Percentiles rank a stretch among this genome's conserved stretches.
These are phyloP conservation scores for Taiozyma onychis DNA, from an alignment of 1,139 yeast species.

Conservation along the genomic window DNA sequence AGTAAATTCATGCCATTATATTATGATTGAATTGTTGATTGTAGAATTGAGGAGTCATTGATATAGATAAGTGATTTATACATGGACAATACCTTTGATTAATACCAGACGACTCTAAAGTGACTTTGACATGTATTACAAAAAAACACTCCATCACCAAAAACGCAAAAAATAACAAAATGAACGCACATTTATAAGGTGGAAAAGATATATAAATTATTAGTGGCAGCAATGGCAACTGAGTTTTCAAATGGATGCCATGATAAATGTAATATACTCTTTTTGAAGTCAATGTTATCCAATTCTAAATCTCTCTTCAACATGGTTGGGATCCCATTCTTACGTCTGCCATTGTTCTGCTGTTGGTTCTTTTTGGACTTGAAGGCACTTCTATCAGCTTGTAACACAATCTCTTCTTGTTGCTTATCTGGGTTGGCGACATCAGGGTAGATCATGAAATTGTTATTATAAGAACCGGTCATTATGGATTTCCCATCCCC, in stretches of 20 bases:
- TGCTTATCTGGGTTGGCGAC: constrained; percentile 38
- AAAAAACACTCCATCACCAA: neutral
- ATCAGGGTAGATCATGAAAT: constrained; percentile 94
- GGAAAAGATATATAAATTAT: constrained; percentile 72
- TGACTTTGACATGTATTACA: neutral
- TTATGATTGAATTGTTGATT: neutral
- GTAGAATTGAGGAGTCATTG: neutral
- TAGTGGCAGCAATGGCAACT: constrained; percentile 97
- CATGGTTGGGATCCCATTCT: constrained; percentile 28
- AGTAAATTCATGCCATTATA: constrained; percentile 1
- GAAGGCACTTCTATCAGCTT: constrained; percentile 97
- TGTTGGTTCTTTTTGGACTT: constrained; percentile 58
- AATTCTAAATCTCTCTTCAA: constrained; percentile 52
- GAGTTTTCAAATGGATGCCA: constrained; percentile 98
- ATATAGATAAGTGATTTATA: neutral
- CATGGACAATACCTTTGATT: neutral
- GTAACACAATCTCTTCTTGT: constrained; percentile 72
- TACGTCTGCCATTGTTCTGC: constrained; percentile 20
- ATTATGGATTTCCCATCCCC: constrained; percentile 91
- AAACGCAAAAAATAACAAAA: neutral
- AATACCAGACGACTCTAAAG: neutral
- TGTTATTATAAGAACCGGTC: constrained; percentile 97
- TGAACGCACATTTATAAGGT: constrained; percentile 12
- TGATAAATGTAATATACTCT: constrained; percentile 89
- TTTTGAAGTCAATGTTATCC: constrained; percentile 85